Evolutionary conservation across 1,284 basidiomycete genomes (phyloP), one percentile per base, ranked within the genome.

Genomic region (Lignosus rhinocerotis): DNA sequence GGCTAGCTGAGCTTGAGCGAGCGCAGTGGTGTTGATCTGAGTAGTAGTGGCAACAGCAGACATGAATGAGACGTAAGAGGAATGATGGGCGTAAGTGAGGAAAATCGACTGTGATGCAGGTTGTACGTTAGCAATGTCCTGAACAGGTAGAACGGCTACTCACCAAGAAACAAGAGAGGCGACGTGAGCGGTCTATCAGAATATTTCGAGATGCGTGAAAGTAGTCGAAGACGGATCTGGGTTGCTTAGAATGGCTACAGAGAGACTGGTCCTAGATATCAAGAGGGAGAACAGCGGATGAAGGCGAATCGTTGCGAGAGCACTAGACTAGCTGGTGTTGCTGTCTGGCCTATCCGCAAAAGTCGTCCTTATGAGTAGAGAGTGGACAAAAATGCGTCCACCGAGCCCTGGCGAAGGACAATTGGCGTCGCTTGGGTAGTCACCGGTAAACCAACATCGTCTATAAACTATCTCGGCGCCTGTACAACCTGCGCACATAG

Each of bases 291-390:
- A 43, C 43, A 36, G 55, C 25, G 19, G 51, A 46, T 46, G 48
- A 42, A 44, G 49, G 56, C 36, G 19, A 45, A 21, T 36, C 30
- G 48, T 47, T 52, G 56, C 51, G 58, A 47, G 65, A 59, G 55
- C 65, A 65, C 65, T 56, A 68, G 65, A 63, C 64, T 67, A 64
- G 67, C 67, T 68, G 63, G 63, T 65, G 67, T 48, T 66, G 61
- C 42, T 53, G 44, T 59, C 57, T 50, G 30, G 55, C 25, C n/a
- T 10, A 12, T 44, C 49, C 16, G 54, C 46, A 53, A 41, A 19
- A 55, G 47, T 38, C 36, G 55, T 64, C 58, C 61, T 67, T 65
- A 64, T 58, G 65, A 59, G 51, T 57, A 53, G 46, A 50, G 53
- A 58, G 55, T 46, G 65, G 61, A 66, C 65, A 68, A 68, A 68